These are phyloP conservation scores for Lipomyces kockii DNA, from an alignment of 805 yeast species.

Conservation along the genomic window DNA sequence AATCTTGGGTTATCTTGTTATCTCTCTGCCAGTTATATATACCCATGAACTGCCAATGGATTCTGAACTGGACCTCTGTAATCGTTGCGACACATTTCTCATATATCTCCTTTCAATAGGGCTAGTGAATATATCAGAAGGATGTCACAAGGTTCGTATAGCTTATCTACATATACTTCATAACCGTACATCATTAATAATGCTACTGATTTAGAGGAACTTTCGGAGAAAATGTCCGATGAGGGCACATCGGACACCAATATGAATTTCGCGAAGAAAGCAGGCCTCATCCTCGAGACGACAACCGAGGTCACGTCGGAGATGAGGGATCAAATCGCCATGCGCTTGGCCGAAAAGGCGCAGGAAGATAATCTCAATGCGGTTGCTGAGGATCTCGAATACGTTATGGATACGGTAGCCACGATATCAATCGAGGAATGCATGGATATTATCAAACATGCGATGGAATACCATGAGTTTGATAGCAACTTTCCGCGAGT, in stretches of 20 bases:
- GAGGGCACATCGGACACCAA: not conserved
- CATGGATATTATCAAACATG: slow-evolving; percentile 46
- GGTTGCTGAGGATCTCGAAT: not conserved
- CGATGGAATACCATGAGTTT: slow-evolving; percentile 48
- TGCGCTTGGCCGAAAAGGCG: not conserved
- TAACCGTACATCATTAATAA: no score
- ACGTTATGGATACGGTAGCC: slow-evolving; percentile 45
- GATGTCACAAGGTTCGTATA: no score
- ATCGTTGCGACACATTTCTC: no score
- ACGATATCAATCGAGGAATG: slow-evolving; percentile 48
- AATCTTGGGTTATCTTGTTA: no score
- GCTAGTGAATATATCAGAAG: no score
- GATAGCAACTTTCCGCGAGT: slow-evolving; percentile 53
- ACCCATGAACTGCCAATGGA: no score
- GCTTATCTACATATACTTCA: no score
- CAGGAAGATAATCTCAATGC: not conserved
- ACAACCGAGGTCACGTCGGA: not conserved
- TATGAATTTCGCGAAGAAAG: not conserved
- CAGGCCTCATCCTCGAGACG: not conserved
- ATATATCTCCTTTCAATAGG: no score
- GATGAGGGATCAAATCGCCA: not conserved
- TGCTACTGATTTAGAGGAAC: no score
- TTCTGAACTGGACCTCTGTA: no score
- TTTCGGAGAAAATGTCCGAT: no score
- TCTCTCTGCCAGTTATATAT: no score